Percentiles rank a stretch among this genome's conserved stretches.
Conservation (phyloP, 2,329 filamentous ascomycete species). For the Cytospora paraplurivora region DNA sequence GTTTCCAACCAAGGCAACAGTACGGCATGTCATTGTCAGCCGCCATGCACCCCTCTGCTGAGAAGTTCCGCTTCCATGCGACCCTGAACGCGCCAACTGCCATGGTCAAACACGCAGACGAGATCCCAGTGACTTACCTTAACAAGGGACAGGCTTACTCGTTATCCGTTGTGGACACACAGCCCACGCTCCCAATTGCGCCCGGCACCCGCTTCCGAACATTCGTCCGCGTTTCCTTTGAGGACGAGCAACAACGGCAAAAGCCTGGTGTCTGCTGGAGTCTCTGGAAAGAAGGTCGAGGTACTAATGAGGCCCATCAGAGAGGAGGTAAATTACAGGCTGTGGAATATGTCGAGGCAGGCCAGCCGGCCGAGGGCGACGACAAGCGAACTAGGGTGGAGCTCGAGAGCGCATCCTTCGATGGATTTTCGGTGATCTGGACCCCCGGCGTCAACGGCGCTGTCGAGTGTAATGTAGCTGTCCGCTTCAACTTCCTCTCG, state of each 20-base stretch:
- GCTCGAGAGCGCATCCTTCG: constrained; percentile 79
- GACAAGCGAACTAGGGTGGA: constrained; percentile 70
- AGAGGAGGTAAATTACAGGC: constrained; percentile 89
- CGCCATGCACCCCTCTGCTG: constrained; percentile 55
- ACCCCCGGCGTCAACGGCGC: constrained; percentile 68
- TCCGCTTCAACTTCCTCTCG: constrained; percentile 97
- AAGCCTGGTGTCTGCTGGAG: constrained; percentile 73
- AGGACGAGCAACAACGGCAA: constrained; percentile 89
- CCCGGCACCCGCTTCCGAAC: constrained; percentile 78
- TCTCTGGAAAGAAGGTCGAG: constrained; percentile 91
- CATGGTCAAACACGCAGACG: constrained; percentile 87
- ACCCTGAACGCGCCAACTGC: constrained; percentile 92
- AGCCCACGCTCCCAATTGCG: constrained; percentile 58
- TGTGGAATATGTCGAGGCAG: constrained; percentile 83
- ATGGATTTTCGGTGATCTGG: constrained; percentile 92
- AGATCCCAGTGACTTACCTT: constrained; percentile 95
- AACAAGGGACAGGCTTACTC: constrained; percentile 98
- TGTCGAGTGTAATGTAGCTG: constrained; percentile 81
- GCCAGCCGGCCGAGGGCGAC: constrained; percentile 60
- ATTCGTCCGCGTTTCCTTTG: constrained; percentile 92
- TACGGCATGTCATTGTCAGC: constrained; percentile 50
- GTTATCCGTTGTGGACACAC: constrained; percentile 79
- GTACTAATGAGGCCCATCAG: constrained; percentile 94
- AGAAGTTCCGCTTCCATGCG: constrained; percentile 86
- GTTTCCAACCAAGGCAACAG: constrained; percentile 54